A percentile compares a stretch with the other conserved stretches of the same genome.
Evolutionary conservation across 2,329 filamentous ascomycete species (phyloP).

Genomic region (Calonectria henricotiae): DNA sequence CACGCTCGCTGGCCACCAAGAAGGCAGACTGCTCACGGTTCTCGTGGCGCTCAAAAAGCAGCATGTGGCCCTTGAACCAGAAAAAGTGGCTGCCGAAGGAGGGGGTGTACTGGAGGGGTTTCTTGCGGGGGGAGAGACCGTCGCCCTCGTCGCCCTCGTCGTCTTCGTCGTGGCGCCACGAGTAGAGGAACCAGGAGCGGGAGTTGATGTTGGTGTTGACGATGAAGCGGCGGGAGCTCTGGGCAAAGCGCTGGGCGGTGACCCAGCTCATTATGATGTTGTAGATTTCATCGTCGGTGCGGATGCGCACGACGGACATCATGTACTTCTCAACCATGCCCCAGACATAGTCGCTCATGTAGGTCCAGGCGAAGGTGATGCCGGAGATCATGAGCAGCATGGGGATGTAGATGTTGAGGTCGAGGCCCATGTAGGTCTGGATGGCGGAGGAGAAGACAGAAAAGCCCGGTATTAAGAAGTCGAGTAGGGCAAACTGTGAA

Average conservation of each 20-base stretch:
- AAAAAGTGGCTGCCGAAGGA: constrained; percentile 79
- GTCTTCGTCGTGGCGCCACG: constrained; percentile 61
- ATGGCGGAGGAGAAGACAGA: constrained; percentile 70
- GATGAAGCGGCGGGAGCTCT: constrained; percentile 74
- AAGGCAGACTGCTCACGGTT: constrained; percentile 63
- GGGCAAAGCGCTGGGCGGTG: constrained; percentile 74
- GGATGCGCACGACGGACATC: constrained; percentile 78
- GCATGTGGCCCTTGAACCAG: constrained; percentile 73
- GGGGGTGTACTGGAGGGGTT: constrained; percentile 75
- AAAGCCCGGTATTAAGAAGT: constrained; percentile 78
- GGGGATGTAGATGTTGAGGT: constrained; percentile 76
- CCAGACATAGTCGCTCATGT: constrained; percentile 67
- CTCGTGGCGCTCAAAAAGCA: constrained; percentile 72
- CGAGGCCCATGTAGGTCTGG: constrained; percentile 73
- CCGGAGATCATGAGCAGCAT: constrained; percentile 68
- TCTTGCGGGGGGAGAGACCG: constrained; percentile 59
- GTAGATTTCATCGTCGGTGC: constrained; percentile 81
- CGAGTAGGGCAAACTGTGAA: constrained; percentile 68
- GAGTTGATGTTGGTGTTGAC: constrained; percentile 76
- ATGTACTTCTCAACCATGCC: constrained; percentile 68
- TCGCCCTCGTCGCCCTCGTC: constrained; percentile 64
- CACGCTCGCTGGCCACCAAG: constrained; percentile 66
- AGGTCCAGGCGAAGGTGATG: constrained; percentile 68
- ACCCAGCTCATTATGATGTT: constrained; percentile 82
- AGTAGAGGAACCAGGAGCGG: constrained; percentile 67